Percentiles rank a stretch among this genome's conserved stretches.
phyloP scores from a whole-genome alignment of 1,284 basidiomycete species.

The Rhodotorula glutinis region DNA sequence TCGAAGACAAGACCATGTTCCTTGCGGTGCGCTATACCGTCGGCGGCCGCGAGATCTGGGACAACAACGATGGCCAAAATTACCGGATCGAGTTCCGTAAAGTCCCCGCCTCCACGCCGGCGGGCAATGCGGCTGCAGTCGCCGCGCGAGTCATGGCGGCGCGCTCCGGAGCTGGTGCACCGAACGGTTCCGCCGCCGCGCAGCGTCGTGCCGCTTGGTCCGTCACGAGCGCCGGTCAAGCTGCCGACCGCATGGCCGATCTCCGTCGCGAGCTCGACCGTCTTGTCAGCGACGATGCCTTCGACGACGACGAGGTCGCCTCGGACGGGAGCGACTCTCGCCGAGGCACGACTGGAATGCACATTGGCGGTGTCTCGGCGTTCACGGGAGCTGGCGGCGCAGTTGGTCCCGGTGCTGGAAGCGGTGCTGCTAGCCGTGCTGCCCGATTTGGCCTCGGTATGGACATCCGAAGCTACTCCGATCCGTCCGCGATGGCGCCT shows the following conservation, averaged over 20 bases:
- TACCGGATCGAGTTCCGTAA: slow-evolving; percentile 60
- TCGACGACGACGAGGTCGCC: slow-evolving; percentile 39
- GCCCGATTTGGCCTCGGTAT: slow-evolving; percentile 4
- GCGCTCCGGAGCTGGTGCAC: slow-evolving; percentile 41
- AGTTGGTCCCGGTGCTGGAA: not conserved
- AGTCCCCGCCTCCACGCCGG: slow-evolving; percentile 23
- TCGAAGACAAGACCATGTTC: slow-evolving; percentile 81
- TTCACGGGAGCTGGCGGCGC: not conserved
- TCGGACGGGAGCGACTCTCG: slow-evolving; percentile 3
- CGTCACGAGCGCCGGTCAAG: slow-evolving; percentile 47
- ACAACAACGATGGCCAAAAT: slow-evolving; percentile 79
- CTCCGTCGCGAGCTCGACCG: slow-evolving; percentile 54
- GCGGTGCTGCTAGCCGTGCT: not conserved
- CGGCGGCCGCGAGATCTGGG: slow-evolving; percentile 73
- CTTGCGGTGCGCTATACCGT: slow-evolving; percentile 76
- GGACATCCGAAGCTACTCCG: slow-evolving; percentile 26
- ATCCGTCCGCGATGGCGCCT: slow-evolving; percentile 32
- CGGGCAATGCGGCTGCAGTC: not conserved
- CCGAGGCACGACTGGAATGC: slow-evolving; percentile 11
- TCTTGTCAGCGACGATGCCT: slow-evolving; percentile 52
- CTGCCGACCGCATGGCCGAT: slow-evolving; percentile 48
- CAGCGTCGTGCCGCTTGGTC: slow-evolving; percentile 46
- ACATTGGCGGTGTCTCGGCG: not conserved
- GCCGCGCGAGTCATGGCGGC: slow-evolving; percentile 28
- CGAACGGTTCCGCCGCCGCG: slow-evolving; percentile 32